Evolutionary conservation across 2,329 filamentous ascomycete genomes (phyloP).

Genomic region (Ilyonectria destructans): DNA sequence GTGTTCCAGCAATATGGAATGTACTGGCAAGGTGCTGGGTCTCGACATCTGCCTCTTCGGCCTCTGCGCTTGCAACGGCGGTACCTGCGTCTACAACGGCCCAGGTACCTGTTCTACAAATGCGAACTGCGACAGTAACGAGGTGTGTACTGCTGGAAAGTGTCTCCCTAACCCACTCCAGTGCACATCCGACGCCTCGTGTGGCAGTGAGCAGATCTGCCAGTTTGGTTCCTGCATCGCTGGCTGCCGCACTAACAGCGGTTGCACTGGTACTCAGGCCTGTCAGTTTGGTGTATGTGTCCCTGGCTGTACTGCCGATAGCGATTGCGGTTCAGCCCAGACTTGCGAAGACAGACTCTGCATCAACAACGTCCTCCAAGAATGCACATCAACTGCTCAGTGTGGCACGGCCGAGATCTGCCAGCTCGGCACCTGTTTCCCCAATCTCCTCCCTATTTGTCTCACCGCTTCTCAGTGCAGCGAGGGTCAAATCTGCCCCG

Average conservation of each 20-base stretch:
- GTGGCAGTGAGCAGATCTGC: constrained; percentile 15
- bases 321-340: constrained; percentile 8
- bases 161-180: constrained; percentile 7
- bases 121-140: background rate
- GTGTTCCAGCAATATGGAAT: constrained; percentile 5
- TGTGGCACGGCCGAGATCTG: constrained; percentile 19
- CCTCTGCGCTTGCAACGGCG: constrained; percentile 21
- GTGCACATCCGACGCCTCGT: constrained; percentile 19
- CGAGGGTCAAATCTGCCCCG: constrained; percentile 23
- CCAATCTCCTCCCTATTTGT: constrained; percentile 23
- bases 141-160: constrained; percentile 14
- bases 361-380: background rate
- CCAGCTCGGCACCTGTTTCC: constrained; percentile 21
- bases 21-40: constrained; percentile 16
- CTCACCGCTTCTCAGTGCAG: constrained; percentile 18
- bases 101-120: constrained; percentile 10
- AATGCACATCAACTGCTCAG: constrained; percentile 16
- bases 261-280: constrained; percentile 12
- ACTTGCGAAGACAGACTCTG: constrained; percentile 16
- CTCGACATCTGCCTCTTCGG: constrained; percentile 21
- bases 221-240: constrained; percentile 31
- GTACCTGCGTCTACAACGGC: constrained; percentile 26
- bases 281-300: constrained; percentile 28
- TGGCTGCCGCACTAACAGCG: constrained; percentile 21
- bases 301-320: background rate